phyloP scores from a whole-genome alignment of 306 rosid genomes.

The Prunus kanzakura region DNA sequence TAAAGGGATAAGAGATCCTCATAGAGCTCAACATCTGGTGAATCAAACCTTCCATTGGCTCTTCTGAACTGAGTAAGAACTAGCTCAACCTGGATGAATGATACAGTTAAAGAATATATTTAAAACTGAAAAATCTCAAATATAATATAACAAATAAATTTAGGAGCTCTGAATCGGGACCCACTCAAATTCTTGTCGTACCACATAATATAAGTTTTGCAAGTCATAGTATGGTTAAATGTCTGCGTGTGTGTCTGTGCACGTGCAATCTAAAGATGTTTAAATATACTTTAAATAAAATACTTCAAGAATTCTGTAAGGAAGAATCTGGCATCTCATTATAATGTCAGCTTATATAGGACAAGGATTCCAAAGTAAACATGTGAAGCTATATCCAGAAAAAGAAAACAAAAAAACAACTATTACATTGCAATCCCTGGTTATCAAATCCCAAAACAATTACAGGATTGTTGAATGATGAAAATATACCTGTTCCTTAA shows the following conservation, averaged over 20 bases:
- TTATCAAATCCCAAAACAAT: constrained; percentile 1
- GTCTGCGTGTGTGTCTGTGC: background rate
- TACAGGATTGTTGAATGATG: background rate
- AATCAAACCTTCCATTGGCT: constrained; percentile 82
- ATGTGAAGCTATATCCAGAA: background rate
- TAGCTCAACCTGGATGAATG: constrained; percentile 71
- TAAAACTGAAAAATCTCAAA: background rate
- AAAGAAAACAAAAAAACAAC: background rate
- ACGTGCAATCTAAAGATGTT: background rate
- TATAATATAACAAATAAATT: background rate
- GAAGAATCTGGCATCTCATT: background rate
- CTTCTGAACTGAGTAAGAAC: constrained; percentile 92
- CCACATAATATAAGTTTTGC: background rate
- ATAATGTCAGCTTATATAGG: background rate
- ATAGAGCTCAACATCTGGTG: constrained; percentile 61
- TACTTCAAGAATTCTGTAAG: background rate
- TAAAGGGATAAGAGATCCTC: constrained; percentile 67
- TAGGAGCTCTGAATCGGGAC: background rate
- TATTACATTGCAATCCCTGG: background rate
- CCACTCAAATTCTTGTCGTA: background rate
- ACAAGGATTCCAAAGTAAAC: background rate
- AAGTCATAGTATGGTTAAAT: background rate
- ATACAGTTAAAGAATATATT: constrained; percentile 19
- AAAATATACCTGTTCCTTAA: constrained; percentile 84
- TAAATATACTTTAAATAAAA: background rate